Base-by-base conservation (phyloP, 2,329 filamentous ascomycete genomes). In the Ambrosiella cleistominuta region DNA sequence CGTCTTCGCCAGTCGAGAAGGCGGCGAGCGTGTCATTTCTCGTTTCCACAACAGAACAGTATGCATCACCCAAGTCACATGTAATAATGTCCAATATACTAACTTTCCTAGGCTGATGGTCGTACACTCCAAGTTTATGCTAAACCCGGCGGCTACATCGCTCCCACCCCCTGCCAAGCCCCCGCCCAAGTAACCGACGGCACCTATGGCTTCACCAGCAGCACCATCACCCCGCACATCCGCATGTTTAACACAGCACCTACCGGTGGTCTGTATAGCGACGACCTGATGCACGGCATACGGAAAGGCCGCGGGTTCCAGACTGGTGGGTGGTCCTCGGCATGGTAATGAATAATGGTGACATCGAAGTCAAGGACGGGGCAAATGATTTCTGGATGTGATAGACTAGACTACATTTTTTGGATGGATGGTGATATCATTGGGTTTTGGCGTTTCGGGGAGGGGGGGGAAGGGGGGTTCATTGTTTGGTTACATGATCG, bases 21-120 rank as follows among this genome's bases (percentile, higher is more conserved):
- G 83, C 44, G 87, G 85, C 2, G 82, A 91, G 64, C 78, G 77
- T 44, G 84, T 89, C 15, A 84, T 91, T 65, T 74, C 78, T 60
- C 86, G 77, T 2, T 91, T 91, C 69, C 83, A 93, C 69, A 82
- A 85, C 67, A 83, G 88, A 72, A 88, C 81, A 66, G 86, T 87
- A 67, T 63, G 81, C 37, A 57, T 6, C 15, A 15, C 45, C 15
- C 38, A 27, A 17, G 27, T 27, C 11, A 17, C 4, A 44, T 7
- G 8, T 6, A 8, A 15, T 45, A 38, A 50, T 17, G 15, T 50
- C 15, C 9, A 40, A 45, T 50, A 39, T 15, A 12, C 37, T 42
- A 40, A 57, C 57, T 57, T 57, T 56, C 39, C 37, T 61, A 82
- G 85, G 86, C 86, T 65, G 86, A 91, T 65, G 86, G 86, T 53